Evolutionary conservation across 805 yeast genomes (phyloP).

Genomic region (Monosporozyma siamensis): DNA sequence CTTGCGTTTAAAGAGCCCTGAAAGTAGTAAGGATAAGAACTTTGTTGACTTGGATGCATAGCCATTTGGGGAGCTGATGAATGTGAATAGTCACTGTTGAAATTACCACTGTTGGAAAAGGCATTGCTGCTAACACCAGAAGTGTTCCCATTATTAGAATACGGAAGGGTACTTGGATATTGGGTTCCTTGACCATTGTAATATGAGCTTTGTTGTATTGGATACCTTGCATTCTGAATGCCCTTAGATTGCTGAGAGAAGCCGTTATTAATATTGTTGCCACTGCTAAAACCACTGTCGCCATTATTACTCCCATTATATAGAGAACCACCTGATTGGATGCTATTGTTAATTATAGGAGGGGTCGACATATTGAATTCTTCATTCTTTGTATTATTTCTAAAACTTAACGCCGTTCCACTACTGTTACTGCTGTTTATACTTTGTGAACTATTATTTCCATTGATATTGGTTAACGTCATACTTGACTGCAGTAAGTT

Average conservation of each 20-base stretch:
- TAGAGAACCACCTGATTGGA: neutral
- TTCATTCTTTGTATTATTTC: slow-evolving; percentile 6
- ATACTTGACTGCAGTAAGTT: neutral
- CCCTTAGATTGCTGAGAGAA: slow-evolving; percentile 6
- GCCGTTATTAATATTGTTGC: neutral
- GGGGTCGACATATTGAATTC: slow-evolving; percentile 1
- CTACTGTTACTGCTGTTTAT: slow-evolving; percentile 6
- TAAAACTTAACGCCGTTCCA: slow-evolving; percentile 2
- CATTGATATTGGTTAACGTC: no score
- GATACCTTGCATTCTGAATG: slow-evolving; percentile 6
- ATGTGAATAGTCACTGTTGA: neutral
- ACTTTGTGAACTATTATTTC: slow-evolving; percentile 1
- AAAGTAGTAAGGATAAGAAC: slow-evolving; percentile 6
- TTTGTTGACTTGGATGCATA: neutral
- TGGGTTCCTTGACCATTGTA: slow-evolving; percentile 4
- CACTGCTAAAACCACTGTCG: no score
- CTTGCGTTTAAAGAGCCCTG: neutral
- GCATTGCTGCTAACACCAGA: slow-evolving; percentile 9
- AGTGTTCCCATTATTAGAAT: slow-evolving; percentile 15
- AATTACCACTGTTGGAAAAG: neutral
- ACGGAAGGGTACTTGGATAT: slow-evolving; percentile 5
- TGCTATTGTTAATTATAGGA: neutral
- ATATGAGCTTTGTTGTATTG: slow-evolving; percentile 3
- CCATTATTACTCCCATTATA: neutral
- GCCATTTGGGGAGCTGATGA: neutral